A percentile compares a stretch with the other conserved stretches of the same genome.
Evolutionary conservation across 148 eudicot species (phyloP).

Genomic region (Silene uniflora): DNA sequence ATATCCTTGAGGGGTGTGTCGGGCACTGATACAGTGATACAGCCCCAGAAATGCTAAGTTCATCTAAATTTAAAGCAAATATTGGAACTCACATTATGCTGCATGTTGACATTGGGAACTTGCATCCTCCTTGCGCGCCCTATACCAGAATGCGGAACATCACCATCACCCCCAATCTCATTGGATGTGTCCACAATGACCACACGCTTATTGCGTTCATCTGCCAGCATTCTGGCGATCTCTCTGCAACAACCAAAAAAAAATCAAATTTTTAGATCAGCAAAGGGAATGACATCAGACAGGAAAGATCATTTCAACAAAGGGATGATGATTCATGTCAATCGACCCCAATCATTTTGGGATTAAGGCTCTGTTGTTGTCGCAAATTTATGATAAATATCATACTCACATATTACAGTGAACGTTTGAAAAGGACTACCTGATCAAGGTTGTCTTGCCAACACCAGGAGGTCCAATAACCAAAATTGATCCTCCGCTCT

Average conservation of each 20-base stretch:
- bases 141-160: constrained; percentile 95
- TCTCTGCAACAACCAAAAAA: constrained; percentile 48
- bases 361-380: too few relatives aligned
- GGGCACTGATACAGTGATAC: too few relatives aligned
- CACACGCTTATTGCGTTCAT: constrained; percentile 81
- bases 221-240: constrained; percentile 88
- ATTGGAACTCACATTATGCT: constrained; percentile 67
- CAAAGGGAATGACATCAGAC: background rate
- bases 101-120: constrained; percentile 95
- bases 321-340: too few relatives aligned
- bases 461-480: constrained; percentile 99
- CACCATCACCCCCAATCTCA: constrained; percentile 99
- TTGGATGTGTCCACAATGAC: constrained; percentile 97
- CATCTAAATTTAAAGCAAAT: constrained; percentile 8
- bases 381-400: background rate
- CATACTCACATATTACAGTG: background rate
- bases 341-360: too few relatives aligned
- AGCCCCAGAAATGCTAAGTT: background rate
- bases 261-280: background rate
- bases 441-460: constrained; percentile 95
- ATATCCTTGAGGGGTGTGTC: too few relatives aligned
- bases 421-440: constrained; percentile 41
- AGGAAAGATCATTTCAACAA: background rate
- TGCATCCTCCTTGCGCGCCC: constrained; percentile 98
- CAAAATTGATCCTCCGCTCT: constrained; percentile 90